These are phyloP conservation scores for Parachaetomium inaequale DNA, from an alignment of 495 filamentous ascomycete genomes.

Conservation along the genomic window DNA sequence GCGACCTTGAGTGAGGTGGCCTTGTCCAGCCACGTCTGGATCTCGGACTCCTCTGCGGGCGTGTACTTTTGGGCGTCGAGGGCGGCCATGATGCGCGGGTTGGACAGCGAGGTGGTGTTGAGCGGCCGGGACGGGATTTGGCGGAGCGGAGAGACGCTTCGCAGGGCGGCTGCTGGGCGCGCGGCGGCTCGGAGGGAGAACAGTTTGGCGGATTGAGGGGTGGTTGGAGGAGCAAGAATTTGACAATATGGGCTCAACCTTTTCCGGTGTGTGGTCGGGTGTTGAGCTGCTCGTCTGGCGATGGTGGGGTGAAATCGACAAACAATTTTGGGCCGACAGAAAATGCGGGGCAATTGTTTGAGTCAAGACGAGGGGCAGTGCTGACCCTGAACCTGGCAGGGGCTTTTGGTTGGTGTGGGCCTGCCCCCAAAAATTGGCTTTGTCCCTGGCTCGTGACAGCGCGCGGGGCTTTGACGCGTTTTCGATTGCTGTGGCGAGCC, in stretches of 20 bases:
- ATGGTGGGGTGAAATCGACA: conserved; percentile 5
- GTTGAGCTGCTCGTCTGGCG: not conserved
- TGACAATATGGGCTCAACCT: not conserved
- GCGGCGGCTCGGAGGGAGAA: conserved; percentile 39
- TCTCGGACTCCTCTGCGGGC: conserved; percentile 73
- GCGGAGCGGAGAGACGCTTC: conserved; percentile 39
- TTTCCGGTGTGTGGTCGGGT: no score
- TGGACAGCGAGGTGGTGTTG: conserved; percentile 22
- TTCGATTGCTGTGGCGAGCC: conserved; percentile 16
- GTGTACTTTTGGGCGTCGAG: conserved; percentile 68
- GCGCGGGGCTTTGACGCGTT: conserved; percentile 21
- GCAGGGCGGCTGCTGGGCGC: conserved; percentile 39
- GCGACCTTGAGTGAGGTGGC: conserved; percentile 60
- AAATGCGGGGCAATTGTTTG: conserved; percentile 20
- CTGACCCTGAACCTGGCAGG: not conserved
- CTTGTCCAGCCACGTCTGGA: conserved; percentile 80
- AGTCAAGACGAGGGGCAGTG: conserved; percentile 17
- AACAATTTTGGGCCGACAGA: conserved; percentile 8
- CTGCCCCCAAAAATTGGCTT: not conserved
- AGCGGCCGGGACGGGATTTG: conserved; percentile 20
- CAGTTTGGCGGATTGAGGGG: conserved; percentile 46
- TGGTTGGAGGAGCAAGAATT: not conserved
- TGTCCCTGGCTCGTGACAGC: conserved; percentile 27
- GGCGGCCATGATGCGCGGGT: conserved; percentile 50
- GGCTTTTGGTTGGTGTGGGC: not conserved